Evolutionary conservation across 768 basidiomycete species (phyloP), one percentile per base, ranked within the genome.

Genomic region (Multifurca ochricompacta): DNA sequence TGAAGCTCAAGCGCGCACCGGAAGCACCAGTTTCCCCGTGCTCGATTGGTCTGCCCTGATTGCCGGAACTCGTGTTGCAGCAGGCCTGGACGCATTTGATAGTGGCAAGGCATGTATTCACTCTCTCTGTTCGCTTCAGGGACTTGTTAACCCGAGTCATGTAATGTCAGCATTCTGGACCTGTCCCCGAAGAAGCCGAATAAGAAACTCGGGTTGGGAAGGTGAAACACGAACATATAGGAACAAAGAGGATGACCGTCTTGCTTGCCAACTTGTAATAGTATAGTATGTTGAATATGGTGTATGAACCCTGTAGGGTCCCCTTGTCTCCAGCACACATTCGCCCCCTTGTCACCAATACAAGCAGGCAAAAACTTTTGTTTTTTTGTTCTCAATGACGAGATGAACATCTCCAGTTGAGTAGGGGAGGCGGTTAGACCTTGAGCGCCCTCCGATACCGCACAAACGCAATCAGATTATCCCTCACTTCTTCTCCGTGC

Each of bases 21-120:
- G 80, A 14, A 74, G 75, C 19, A 68, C 74, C 34, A 70, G 72
- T 21, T 79, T 78, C 65, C 79, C 82, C 7, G 69, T 75, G 3
- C 69, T 93, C 18, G 92, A 95, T 64, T 94, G 91, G 90, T 87
- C 84, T 57, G 81, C 82, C 1, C 66, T 93, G 37, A 78, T 94
- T 27, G 87, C 85, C 3, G 90, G 89, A 3, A 75, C 82, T 36
- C 76, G 91, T 47, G 80, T 86, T 11, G 77, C 87, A 2, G 85
- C 89, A 9, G 91, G 90, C 1, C 68, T 87, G 49, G 70, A 77
- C 50, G 68, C 68, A 4, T 73, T 77, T 34, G 69, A 73, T 44
- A 59, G 68, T 40, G 65, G 53, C 54, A 65, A 68, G 62, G 74
- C 68, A 48, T 3, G 69, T 59, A 35, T 18, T 5, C 31, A 13